Base-by-base conservation (phyloP, 108 stramenopile genomes). In the Skeletonema grethae region DNA sequence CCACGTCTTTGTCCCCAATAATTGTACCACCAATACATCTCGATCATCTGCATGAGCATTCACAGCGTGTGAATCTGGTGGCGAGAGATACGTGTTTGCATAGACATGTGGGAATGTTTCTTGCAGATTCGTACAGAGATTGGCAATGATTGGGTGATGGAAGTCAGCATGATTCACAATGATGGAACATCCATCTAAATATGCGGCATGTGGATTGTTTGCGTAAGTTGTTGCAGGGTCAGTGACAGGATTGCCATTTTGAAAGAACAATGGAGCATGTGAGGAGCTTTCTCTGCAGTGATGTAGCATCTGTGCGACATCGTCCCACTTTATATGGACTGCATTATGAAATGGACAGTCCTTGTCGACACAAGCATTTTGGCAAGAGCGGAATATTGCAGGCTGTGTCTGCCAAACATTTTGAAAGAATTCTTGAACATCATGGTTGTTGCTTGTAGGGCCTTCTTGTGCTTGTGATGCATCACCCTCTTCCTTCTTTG, bases 31-130 rank as follows among this genome's bases (percentile, higher is more conserved):
- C 31, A 96, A 85, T 10, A 96, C 95, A 79, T 96, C 95, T 39
- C 93, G 79, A 82, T 96, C 95, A 79, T 96, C 95, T 20, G 93
- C 92, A 62, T 96, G 95, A 4, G 93, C 76, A 9, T 78, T 80
- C 10, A 93, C 93, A 16, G 93, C 87, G 67, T 86, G 85, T 8
- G 88, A 77, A 29, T 73, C 32, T 5, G 93, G 88, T 56, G 95
- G 95, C 8, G 95, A 94, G 36, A 93, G 63, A 73, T 96, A 96
- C 0, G 76, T 57, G 75, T 96, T 96, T 25, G 85, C 88, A 67
- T 92, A 94, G 20, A 78, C 90, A 70, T 91, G 89, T 10, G 93
- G 69, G 61, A 73, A 76, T 10, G 80, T 61, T 62, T 81, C 58
- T 81, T 91, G 91, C 62, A 95, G 82, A 57, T 88, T 85, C 16